Evolutionary conservation across 495 filamentous ascomycete genomes (phyloP), one percentile per base, ranked within the genome.

Genomic region (Tuber magnatum): DNA sequence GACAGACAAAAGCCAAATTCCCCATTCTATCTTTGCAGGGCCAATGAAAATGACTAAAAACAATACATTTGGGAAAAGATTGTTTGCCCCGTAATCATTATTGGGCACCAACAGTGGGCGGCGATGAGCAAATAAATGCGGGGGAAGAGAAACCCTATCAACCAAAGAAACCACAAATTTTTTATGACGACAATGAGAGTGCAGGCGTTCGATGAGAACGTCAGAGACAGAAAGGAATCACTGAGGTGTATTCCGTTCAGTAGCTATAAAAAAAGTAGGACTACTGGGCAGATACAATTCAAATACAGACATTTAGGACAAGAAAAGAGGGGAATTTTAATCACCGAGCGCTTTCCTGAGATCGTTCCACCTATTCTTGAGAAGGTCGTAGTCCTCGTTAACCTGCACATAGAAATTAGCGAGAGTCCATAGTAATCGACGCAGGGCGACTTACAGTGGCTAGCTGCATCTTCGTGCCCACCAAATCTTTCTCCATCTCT

Each of bases 401-500:
- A 90, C 89, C 87, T 95, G 82, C 83, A 39, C 14, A 40, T 22
- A 46, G 14, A 39, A 20, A 56, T 80, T 74, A 80, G 32, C 71
- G 74, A 44, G 18, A n/a, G 61, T 76, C 65, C 42, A 69, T 42
- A 46, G 69, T 28, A 9, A 72, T 20, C 39, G 68, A 39, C 44
- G 46, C 28, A 22, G 72, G 61, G 24, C 65, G 28, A 69, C 44
- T 83, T 88, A 97, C 95, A 91, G 97, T 93, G 42, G 95, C 95
- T 85, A 92, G 92, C 79, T 88, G 87, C 93, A 99, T 93, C 88
- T 99, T 99, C 1, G 93, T 94, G 80, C 91, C 88, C 75, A 99
- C 96, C 69, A 99, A 85, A 80, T 91, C 90, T 84, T 94, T 94
- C 86, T 98, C 95, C 88, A 99, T 95, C 74, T 97, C 95, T 43